phyloP scores from a whole-genome alignment of 1,284 basidiomycete species.

The Boletus smithii region DNA sequence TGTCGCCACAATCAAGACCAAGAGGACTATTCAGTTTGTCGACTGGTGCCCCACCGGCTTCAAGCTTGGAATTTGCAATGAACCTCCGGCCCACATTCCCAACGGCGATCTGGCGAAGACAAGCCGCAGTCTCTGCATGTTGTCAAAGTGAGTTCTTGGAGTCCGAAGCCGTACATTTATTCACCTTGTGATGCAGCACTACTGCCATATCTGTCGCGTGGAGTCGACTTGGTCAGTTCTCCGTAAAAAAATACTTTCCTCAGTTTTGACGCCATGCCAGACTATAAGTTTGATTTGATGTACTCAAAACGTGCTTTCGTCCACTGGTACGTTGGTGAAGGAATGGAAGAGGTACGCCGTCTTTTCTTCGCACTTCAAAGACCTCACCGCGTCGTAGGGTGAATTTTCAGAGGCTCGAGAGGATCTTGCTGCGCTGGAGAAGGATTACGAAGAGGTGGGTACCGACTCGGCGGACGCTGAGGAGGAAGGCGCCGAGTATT shows the following conservation, averaged over 20 bases:
- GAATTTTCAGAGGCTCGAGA: conserved; percentile 98
- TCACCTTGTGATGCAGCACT: conserved; percentile 51
- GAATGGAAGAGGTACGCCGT: conserved; percentile 84
- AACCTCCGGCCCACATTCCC: conserved; percentile 87
- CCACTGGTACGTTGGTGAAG: conserved; percentile 98
- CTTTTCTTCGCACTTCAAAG: background rate
- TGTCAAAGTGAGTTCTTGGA: conserved; percentile 62
- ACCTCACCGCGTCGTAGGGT: conserved; percentile 45
- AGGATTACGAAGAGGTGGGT: conserved; percentile 95
- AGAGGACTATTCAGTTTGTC: conserved; percentile 94
- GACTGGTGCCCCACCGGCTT: conserved; percentile 99
- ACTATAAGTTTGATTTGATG: conserved; percentile 98
- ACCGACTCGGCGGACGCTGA: conserved; percentile 86
- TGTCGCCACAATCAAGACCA: conserved; percentile 93
- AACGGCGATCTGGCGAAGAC: conserved; percentile 95
- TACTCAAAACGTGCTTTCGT: conserved; percentile 97
- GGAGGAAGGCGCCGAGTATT: conserved; percentile 73
- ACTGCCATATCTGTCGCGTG: conserved; percentile 94
- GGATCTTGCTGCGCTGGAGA: conserved; percentile 95
- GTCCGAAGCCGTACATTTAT: background rate
- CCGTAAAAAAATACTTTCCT: background rate
- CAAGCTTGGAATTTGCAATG: conserved; percentile 98
- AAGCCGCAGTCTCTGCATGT: conserved; percentile 94
- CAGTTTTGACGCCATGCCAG: conserved; percentile 37
- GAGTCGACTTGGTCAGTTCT: conserved; percentile 73